phyloP scores from a whole-genome alignment of 2,329 filamentous ascomycete genomes.

The Phaeosphaeriaceae sp. region DNA sequence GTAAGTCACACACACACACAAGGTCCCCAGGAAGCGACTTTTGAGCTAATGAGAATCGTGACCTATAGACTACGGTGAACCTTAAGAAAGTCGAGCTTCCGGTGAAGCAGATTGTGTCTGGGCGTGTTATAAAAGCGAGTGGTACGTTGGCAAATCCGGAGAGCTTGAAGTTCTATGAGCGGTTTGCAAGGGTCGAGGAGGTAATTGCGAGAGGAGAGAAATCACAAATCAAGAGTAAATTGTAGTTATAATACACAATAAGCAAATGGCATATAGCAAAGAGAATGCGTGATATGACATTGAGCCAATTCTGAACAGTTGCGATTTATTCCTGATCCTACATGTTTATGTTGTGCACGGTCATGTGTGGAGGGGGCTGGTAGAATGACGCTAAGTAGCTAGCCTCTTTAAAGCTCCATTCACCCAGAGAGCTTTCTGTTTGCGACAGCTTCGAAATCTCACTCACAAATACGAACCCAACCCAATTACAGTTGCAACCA shows the following conservation, averaged over 20 bases:
- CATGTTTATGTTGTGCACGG: no score
- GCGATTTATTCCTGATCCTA: no score
- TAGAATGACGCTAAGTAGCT: no score
- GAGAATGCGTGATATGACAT: neutral
- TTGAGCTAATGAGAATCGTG: neutral
- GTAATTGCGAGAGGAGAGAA: constrained; percentile 46
- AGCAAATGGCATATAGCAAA: neutral
- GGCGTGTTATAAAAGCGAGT: constrained; percentile 74
- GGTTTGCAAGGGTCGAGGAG: constrained; percentile 75
- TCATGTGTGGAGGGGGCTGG: no score
- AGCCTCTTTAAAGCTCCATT: no score
- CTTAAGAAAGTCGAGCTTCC: constrained; percentile 85
- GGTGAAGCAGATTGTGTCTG: constrained; percentile 83
- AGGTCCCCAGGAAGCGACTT: no score
- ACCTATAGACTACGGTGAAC: constrained; percentile 75
- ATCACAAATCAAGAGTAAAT: constrained; percentile 27
- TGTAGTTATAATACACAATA: constrained; percentile 12
- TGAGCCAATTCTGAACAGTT: neutral
- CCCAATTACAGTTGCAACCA: no score
- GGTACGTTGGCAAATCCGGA: constrained; percentile 79
- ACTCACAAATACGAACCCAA: no score
- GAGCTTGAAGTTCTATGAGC: constrained; percentile 79
- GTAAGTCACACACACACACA: no score
- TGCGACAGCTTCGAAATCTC: no score
- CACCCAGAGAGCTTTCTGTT: no score